Evolutionary conservation across 352 stramenopile genomes (phyloP), one percentile per base, ranked within the genome.

Genomic region (Globisporangium emineosum): DNA sequence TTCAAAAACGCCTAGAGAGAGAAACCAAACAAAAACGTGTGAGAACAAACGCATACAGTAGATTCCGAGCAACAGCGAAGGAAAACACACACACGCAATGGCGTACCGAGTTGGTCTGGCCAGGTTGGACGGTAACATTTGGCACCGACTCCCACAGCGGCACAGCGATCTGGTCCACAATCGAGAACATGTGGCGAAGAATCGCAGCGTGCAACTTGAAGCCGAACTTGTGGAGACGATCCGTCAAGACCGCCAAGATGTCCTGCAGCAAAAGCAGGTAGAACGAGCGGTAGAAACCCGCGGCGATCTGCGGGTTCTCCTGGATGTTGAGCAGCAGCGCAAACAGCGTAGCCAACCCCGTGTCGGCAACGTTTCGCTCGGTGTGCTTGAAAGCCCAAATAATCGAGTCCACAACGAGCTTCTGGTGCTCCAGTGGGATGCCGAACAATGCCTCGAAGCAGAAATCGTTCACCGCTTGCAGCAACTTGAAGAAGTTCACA

Each of bases 351-450:
- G 97, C 95, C 6, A 99, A 86, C 55, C 96, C 96, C 83, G 91
- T 99, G 70, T 99, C 97, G 23, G 95, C 91, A 61, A 99, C 98
- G 65, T 99, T 99, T 61, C 98, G 88, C 74, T 99, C 97, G 23
- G 97, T 99, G 76, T 99, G 97, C 81, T 99, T 99, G 81, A 99
- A 99, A 10, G 97, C 98, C 98, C 98, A 99, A 56, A 99, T 98
- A 66, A 99, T 96, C 53, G 93, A 97, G 79, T 99, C 96, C 23
- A 99, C 93, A 19, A 99, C 96, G 21, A 99, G 86, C 78, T 99
- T 99, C 76, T 99, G 97, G 65, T 99, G 94, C 62, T 98, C 95
- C 33, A 92, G 76, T 23, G 97, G 94, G 54, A 99, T 98, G 59
- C 89, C 96, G 76, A 99, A 99, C 47, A 99, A 81, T 45, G 96